Evolutionary conservation across 805 yeast genomes (phyloP), one percentile per base, ranked within the genome.

Genomic region (Priceomyces medius): DNA sequence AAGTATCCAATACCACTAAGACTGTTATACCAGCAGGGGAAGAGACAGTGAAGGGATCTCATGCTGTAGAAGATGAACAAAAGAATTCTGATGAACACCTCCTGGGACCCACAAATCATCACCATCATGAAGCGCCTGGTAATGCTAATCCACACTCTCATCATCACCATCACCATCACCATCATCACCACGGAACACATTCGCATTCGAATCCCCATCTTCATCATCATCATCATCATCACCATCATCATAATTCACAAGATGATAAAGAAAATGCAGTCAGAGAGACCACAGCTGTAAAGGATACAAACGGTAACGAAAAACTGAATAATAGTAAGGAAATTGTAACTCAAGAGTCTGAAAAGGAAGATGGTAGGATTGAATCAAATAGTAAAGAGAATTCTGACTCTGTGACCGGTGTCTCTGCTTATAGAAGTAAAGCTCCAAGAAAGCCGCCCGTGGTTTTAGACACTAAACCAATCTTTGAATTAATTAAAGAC

Each of bases 401-500:
- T 12, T 16, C 33, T 12, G 18, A 14, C 14, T 4, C 3, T 13
- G 4, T 23, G 7, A 32, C 3, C 6, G 13, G 3, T 32, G 34
- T 9, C 18, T 7, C 34, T 31, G 34, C 20, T 18, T 16, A 17
- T 16, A 18, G 16, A 5, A 31, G 6, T 6, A 20, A 19, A 13
- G 17, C 6, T 19, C 8, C 23, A 19, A 35, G 27, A 20, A 14
- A 24, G 13, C 19, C 3, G 5, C 31, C 23, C 4, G 28, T 21
- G 13, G 24, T 14, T 6, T 35, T 29, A 28, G 40, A 57, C 39
- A 53, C 51, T 12, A 42, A 40, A 9, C 55, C 55, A 27, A 50
- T 63, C 9, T 35, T 37, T 7, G 57, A 56, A 16, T 19, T 64
- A 4, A 47, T 63, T 14, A 35, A 46, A 19, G 58, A 59, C 31